Evolutionary conservation across 176 grass and related monocot species (phyloP).

Genomic region (Elaeis guineensis): DNA sequence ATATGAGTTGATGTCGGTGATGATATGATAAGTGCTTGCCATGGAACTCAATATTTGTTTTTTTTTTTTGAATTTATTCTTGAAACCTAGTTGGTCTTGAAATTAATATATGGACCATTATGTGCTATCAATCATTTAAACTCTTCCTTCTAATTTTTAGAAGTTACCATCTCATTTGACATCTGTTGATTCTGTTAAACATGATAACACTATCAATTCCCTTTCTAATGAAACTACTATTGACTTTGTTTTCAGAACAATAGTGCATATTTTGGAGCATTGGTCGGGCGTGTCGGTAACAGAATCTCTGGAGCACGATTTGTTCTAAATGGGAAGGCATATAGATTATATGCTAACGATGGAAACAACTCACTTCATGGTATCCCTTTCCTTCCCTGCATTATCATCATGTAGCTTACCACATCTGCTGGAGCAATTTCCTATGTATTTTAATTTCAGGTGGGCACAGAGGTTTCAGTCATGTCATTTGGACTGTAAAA

Average conservation of each 20-base stretch:
- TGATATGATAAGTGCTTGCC: no score
- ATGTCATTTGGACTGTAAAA: conserved; percentile 62
- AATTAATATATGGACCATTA: no score
- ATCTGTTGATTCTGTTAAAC: no score
- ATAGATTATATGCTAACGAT: conserved; percentile 45
- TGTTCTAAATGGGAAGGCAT: conserved; percentile 44
- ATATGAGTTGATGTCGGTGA: no score
- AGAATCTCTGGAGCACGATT: conserved; percentile 55
- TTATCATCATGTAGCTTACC: neutral
- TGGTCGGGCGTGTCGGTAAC: conserved; percentile 86
- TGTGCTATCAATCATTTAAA: no score
- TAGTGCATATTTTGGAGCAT: conserved; percentile 58
- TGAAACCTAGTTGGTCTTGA: no score
- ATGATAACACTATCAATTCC: no score
- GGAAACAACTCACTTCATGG: conserved; percentile 43
- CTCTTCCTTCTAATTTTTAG: no score
- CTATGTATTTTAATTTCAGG: conserved; percentile 4
- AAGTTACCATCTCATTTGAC: neutral
- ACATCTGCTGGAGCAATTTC: neutral
- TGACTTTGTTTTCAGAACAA: conserved; percentile 36
- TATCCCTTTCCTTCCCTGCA: no score
- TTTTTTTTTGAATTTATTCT: no score
- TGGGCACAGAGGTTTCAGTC: conserved; percentile 58
- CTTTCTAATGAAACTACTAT: neutral
- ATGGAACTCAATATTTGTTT: no score